Percentiles rank a stretch among this genome's conserved stretches.
phyloP scores from a whole-genome alignment of 257 asterid species.

The Primulina tabacum region DNA sequence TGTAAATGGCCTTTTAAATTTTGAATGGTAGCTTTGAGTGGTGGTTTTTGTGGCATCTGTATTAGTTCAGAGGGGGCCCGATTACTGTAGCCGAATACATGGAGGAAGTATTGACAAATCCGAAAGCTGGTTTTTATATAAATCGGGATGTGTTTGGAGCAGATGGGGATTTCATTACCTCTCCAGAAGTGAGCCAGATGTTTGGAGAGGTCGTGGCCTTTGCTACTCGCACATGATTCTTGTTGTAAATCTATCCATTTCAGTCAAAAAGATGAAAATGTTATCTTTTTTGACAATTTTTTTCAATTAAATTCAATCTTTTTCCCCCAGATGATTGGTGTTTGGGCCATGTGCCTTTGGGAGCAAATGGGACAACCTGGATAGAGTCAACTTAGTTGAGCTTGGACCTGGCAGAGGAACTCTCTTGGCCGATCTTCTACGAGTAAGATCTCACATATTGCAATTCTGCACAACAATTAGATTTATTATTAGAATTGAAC shows the following conservation, averaged over 20 bases:
- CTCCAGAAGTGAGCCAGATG: slow-evolving; percentile 99
- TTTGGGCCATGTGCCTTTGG: slow-evolving; percentile 99
- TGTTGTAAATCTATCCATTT: not conserved
- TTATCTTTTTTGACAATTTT: not conserved
- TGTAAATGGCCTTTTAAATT: not conserved
- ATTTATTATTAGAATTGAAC: slow-evolving; percentile 6
- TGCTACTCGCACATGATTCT: not conserved
- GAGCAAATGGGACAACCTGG: slow-evolving; percentile 94
- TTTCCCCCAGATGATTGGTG: slow-evolving; percentile 72
- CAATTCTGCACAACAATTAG: not conserved
- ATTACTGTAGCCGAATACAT: slow-evolving; percentile 90
- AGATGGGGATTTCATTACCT: slow-evolving; percentile 88
- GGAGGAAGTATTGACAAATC: slow-evolving; percentile 97
- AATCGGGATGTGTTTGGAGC: slow-evolving; percentile 95
- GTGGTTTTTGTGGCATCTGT: slow-evolving; percentile 17
- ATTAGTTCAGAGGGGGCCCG: slow-evolving; percentile 97
- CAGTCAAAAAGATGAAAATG: not conserved
- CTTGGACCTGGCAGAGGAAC: slow-evolving; percentile 99
- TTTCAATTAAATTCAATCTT: slow-evolving; percentile 13
- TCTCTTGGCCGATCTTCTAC: slow-evolving; percentile 89
- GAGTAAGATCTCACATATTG: slow-evolving; percentile 44
- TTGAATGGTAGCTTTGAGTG: slow-evolving; percentile 8
- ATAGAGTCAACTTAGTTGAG: slow-evolving; percentile 76
- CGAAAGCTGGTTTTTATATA: slow-evolving; percentile 80
- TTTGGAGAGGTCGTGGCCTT: slow-evolving; percentile 78